Conservation (phyloP, 345 rosid species). For the Melaleuca quinquenervia region DNA sequence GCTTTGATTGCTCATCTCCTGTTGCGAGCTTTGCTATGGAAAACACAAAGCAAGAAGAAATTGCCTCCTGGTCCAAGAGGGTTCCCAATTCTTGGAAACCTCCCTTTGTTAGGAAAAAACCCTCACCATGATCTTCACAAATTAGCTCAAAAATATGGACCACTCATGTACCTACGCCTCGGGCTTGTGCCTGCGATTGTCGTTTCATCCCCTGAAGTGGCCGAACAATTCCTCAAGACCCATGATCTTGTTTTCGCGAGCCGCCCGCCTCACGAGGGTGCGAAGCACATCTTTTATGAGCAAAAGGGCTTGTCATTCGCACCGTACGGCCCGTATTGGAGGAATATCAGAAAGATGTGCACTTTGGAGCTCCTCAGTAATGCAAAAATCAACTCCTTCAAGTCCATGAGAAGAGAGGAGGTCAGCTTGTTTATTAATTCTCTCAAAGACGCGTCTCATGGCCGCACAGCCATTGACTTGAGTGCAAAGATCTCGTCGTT, state of each 20-base stretch:
- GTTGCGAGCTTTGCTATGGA: constrained; percentile 9
- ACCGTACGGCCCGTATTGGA: constrained; percentile 28
- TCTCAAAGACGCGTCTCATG: constrained; percentile 2
- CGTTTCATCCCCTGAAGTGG: constrained; percentile 31
- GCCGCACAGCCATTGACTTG: constrained; percentile 16
- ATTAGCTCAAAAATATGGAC: constrained; percentile 25
- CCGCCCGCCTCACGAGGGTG: constrained; percentile 11
- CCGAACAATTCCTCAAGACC: constrained; percentile 26
- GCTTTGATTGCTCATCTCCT: background rate
- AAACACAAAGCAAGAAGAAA: constrained; percentile 12
- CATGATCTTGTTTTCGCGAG: constrained; percentile 27
- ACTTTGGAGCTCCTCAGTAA: constrained; percentile 22
- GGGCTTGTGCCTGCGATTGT: constrained; percentile 18
- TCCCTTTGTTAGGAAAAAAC: constrained; percentile 14
- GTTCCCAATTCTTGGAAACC: constrained; percentile 24
- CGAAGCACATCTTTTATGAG: constrained; percentile 5
- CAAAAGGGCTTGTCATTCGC: constrained; percentile 10
- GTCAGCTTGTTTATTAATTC: constrained; percentile 10
- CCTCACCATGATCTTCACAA: constrained; percentile 23
- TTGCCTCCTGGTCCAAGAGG: constrained; percentile 38
- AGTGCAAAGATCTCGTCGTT: constrained; percentile 16
- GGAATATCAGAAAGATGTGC: constrained; percentile 31
- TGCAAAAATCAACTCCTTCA: constrained; percentile 18
- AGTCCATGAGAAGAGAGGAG: constrained; percentile 20
- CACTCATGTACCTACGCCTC: constrained; percentile 25